Conservation (phyloP, 805 yeast genomes). For the Helenozyma rhizophorensis region DNA sequence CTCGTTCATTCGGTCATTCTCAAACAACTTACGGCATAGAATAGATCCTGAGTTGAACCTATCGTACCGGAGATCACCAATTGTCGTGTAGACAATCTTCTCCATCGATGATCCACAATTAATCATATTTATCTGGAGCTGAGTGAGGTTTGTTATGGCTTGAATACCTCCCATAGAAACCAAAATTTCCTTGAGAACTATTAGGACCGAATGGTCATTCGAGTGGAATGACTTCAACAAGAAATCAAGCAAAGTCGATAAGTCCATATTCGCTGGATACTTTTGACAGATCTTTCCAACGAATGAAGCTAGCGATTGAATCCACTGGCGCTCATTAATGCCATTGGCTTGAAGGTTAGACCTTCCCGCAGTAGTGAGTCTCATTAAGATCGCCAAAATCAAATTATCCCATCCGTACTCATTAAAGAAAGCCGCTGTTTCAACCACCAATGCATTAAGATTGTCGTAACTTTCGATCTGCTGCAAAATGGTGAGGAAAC, state of each 20-base stretch:
- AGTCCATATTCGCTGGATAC: constrained; percentile 50
- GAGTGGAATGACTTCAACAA: constrained; percentile 59
- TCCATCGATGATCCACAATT: constrained; percentile 62
- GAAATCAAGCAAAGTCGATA: constrained; percentile 57
- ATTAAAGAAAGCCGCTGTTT: constrained; percentile 71
- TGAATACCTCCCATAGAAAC: constrained; percentile 77
- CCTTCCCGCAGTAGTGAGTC: constrained; percentile 64
- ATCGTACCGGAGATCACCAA: constrained; percentile 54
- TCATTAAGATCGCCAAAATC: constrained; percentile 64
- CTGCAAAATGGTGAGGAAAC: constrained; percentile 63
- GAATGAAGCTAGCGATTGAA: constrained; percentile 75
- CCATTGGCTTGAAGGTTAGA: constrained; percentile 72
- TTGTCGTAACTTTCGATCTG: constrained; percentile 93
- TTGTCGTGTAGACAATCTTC: constrained; percentile 49
- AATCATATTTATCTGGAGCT: constrained; percentile 58
- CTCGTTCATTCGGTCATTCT: constrained; percentile 50
- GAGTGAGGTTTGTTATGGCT: constrained; percentile 60
- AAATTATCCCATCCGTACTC: constrained; percentile 82
- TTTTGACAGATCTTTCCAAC: constrained; percentile 65
- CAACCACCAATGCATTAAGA: constrained; percentile 68
- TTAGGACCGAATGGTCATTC: constrained; percentile 55
- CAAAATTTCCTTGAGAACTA: constrained; percentile 64
- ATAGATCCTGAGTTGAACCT: constrained; percentile 45
- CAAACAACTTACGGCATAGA: constrained; percentile 43
- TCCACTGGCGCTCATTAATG: constrained; percentile 76